Evolutionary conservation across 768 basidiomycete species (phyloP), one percentile per base, ranked within the genome.

Genomic region (Tylopilus sp.): DNA sequence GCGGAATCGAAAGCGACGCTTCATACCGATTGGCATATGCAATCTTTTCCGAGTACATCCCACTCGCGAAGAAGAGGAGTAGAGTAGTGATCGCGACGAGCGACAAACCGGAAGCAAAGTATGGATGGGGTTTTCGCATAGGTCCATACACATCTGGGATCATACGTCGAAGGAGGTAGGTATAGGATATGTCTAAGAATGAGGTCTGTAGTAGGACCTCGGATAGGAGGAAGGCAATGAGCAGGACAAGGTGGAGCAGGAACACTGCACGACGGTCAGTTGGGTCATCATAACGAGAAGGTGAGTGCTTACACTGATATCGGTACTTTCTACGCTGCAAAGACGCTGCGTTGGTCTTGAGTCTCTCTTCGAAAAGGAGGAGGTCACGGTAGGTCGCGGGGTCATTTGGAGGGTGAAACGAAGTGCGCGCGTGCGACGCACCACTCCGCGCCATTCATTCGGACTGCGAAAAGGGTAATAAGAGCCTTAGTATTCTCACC

Each of bases 11-110:
- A 33, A 48, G 30, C 36, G 51, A 45, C 48, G 36, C 26, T 45
- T 75, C 88, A 62, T 67, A 95, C 95, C 87, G 87, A 73, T 97
- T 94, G 18, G 95, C 94, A 67, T 97, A 98, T 4, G 83, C 88
- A 60, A 98, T 95, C 74, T 95, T 95, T 69, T 99, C 94, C 4
- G 86, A 77, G 63, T 98, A 99, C 82, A 95, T 88, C 17, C 95
- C 95, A 60, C 90, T 95, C 9, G 93, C 92, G 67, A 97, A 98
- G 78, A 98, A 97, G 35, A 99, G 79, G 28, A 88, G 80, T 8
- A 98, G 82, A 2, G 95, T 95, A 13, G 92, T 94, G 48, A 92
- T 83, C 18, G 87, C 82, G 25, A 98, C 91, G 53, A 95, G 89
- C 11, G 97, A 74, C 33, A 93, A 70, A 1, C 88, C 91, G 31